Evolutionary conservation across 179 eudicot genomes (phyloP), one percentile per base, ranked within the genome.

Genomic region (Pouteria campechiana): DNA sequence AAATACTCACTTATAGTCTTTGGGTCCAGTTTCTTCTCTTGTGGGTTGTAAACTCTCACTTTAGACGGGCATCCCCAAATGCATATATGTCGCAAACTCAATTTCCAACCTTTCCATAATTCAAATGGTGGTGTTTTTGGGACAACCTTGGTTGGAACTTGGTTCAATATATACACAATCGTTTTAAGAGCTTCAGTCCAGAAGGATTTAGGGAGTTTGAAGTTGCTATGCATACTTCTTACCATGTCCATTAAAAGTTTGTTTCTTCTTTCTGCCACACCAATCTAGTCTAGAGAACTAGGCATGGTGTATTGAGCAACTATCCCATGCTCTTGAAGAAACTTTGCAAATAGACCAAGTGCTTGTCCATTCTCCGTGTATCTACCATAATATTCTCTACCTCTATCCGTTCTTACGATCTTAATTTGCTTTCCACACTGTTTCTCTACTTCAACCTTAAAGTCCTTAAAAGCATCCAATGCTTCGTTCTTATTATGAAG

Each of bases 381-480:
- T 20, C 50, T 31, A 0, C 47, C 54, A 17, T 57, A 48, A 11
- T 32, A 57, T 32, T 41, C 48, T 19, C 55, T 34, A 17, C 40
- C 41, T 9, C 12, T 16, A 31, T 47, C 47, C 6, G 54, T 29
- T 47, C 37, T 46, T 7, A 56, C 31, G 6, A 22, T 31, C 16
- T 46, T 56, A 30, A 56, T 47, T 21, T 35, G 27, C 11, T 7
- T 19, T 1, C 23, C 35, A 0, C 16, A 10, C 50, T 58, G 50
- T 6, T 42, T 53, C 11, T 41, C 23, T 14, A 32, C 58, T 25
- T 32, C 33, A 41, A 41, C 22, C 6, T 41, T 53, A 17, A 25
- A 37, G 8, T 6, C 7, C 11, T 37, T 15, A 15, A 46, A 46
- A 4, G 23, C 46, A 9, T 46, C 23, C 4, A 55, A 6, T 2